phyloP scores from a whole-genome alignment of 345 rosid species.

The Ceriops decandra region DNA sequence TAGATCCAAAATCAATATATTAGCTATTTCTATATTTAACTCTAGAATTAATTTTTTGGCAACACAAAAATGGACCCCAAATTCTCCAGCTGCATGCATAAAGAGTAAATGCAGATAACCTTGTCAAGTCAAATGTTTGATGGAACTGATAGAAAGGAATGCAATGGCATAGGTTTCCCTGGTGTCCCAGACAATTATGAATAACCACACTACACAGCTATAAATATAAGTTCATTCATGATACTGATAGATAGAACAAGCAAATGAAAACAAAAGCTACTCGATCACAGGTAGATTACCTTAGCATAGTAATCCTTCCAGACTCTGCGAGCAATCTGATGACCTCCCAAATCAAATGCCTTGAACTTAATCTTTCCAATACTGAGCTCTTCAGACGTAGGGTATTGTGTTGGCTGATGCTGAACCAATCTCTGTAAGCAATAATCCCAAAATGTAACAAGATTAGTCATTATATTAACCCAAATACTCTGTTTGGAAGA shows the following conservation, averaged over 20 bases:
- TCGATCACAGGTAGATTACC: conserved; percentile 22
- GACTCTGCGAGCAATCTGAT: conserved; percentile 75
- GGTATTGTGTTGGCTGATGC: conserved; percentile 79
- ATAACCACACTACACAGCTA: not conserved
- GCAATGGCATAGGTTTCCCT: too few relatives aligned
- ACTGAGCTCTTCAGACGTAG: conserved; percentile 75
- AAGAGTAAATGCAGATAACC: too few relatives aligned
- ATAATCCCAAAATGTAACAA: conserved; percentile 4
- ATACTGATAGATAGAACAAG: not conserved
- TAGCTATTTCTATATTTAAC: too few relatives aligned
- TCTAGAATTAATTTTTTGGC: too few relatives aligned
- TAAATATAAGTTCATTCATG: not conserved
- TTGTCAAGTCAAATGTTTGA: too few relatives aligned
- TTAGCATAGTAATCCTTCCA: conserved; percentile 84
- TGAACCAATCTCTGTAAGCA: conserved; percentile 65
- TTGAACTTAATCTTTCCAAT: conserved; percentile 76
- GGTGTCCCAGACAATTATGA: too few relatives aligned
- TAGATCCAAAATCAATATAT: too few relatives aligned
- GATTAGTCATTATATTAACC: too few relatives aligned
- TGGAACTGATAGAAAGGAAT: too few relatives aligned
- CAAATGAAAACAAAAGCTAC: not conserved
- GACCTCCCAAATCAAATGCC: conserved; percentile 80
- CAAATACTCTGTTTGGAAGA: too few relatives aligned
- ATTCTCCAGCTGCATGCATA: too few relatives aligned
- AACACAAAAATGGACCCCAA: too few relatives aligned